phyloP scores from a whole-genome alignment of 169 alveolate genomes.

The Plasmodium gaboni region DNA sequence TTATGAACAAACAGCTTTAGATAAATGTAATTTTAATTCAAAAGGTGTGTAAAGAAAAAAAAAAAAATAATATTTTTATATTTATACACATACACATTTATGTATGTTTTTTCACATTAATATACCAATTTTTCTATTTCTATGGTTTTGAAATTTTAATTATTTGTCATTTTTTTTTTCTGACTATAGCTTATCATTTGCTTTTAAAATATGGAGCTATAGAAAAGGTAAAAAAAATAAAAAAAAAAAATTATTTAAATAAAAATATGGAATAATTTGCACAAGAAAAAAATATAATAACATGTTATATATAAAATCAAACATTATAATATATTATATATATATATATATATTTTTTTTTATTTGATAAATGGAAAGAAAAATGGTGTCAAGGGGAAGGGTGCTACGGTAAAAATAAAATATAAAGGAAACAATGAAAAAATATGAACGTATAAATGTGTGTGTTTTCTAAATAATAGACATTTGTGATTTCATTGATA shows the following conservation, averaged over 20 bases:
- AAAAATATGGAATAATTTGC: not conserved
- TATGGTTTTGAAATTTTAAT: not conserved
- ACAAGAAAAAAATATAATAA: not conserved
- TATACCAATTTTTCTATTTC: constrained; percentile 1
- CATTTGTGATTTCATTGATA: not conserved
- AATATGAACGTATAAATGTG: constrained; percentile 3
- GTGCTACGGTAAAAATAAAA: constrained; percentile 4
- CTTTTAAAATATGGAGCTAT: constrained; percentile 74
- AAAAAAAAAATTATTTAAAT: constrained; percentile 2
- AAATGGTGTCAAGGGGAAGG: constrained; percentile 11
- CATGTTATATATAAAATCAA: not conserved
- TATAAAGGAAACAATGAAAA: not conserved
- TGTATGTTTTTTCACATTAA: not conserved
- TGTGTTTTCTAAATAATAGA: not conserved
- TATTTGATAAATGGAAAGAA: constrained; percentile 15
- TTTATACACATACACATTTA: constrained; percentile 2
- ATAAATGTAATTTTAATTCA: constrained; percentile 56
- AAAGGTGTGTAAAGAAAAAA: constrained; percentile 21
- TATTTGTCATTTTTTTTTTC: not conserved
- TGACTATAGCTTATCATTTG: constrained; percentile 42
- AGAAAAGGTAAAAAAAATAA: constrained; percentile 51
- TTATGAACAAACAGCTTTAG: constrained; percentile 66
- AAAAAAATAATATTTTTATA: not conserved
- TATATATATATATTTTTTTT: not conserved
- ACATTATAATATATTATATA: not conserved